Conservation (phyloP, 1,139 yeast genomes). For the Diutina scorzettiae region DNA sequence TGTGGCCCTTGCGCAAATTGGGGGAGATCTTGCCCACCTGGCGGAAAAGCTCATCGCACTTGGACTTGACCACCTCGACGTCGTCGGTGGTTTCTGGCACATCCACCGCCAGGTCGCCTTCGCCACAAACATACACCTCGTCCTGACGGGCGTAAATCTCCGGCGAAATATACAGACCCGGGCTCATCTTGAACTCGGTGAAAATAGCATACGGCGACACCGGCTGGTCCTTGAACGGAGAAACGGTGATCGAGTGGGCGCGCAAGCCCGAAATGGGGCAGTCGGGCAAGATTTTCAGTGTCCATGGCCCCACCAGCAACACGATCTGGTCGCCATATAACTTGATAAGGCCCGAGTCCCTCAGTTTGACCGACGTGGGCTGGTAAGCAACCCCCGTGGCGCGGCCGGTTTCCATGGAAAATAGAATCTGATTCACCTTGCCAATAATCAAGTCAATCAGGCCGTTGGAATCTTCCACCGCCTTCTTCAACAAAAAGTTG, state of each 20-base stretch:
- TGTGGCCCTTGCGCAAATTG: conserved; percentile 60
- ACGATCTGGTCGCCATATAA: conserved; percentile 64
- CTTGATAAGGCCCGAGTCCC: conserved; percentile 15
- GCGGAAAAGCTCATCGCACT: conserved; percentile 77
- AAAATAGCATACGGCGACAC: conserved; percentile 91
- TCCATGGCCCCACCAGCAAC: conserved; percentile 95
- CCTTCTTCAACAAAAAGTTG: conserved; percentile 64
- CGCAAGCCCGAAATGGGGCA: conserved; percentile 89
- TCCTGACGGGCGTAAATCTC: conserved; percentile 92
- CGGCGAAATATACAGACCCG: conserved; percentile 65
- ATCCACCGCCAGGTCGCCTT: conserved; percentile 83
- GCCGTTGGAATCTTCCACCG: conserved; percentile 57
- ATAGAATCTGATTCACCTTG: conserved; percentile 58
- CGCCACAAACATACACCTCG: conserved; percentile 96
- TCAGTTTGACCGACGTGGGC: conserved; percentile 34
- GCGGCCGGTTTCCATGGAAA: conserved; percentile 48
- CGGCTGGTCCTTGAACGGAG: conserved; percentile 56
- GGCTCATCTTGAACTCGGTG: conserved; percentile 69
- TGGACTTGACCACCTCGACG: conserved; percentile 75
- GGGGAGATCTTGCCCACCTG: conserved; percentile 74
- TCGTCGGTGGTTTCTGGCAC: conserved; percentile 93
- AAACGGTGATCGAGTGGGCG: conserved; percentile 89
- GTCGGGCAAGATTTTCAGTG: conserved; percentile 75
- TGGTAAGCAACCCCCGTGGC: conserved; percentile 56
- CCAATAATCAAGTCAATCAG: conserved; percentile 80